These are phyloP conservation scores for Myrica gale DNA, from an alignment of 306 rosid genomes.

Conservation along the genomic window DNA sequence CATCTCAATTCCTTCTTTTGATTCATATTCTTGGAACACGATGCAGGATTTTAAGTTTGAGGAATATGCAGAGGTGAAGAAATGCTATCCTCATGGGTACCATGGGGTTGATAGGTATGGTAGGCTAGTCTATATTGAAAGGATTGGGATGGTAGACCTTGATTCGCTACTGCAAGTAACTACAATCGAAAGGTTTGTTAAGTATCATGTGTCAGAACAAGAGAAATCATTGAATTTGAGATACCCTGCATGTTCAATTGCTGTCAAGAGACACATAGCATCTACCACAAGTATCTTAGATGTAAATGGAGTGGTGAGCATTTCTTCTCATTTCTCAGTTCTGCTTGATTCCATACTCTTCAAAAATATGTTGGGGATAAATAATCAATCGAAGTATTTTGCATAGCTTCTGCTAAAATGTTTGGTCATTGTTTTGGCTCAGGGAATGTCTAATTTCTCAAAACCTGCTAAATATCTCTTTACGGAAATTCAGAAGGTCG, in stretches of 20 bases:
- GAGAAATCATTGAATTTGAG: slow-evolving; percentile 68
- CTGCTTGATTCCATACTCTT: background rate
- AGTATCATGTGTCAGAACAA: slow-evolving; percentile 77
- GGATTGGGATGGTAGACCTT: slow-evolving; percentile 74
- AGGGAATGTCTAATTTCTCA: slow-evolving; percentile 93
- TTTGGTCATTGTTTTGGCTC: slow-evolving; percentile 21
- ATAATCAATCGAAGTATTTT: background rate
- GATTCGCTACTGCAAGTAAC: slow-evolving; percentile 61
- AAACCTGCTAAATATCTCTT: slow-evolving; percentile 80
- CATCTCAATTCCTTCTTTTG: background rate
- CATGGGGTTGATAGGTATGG: slow-evolving; percentile 84
- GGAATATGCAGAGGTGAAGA: slow-evolving; percentile 68
- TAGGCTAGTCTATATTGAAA: slow-evolving; percentile 81
- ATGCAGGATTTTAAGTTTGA: slow-evolving; percentile 76
- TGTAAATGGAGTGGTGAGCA: slow-evolving; percentile 76
- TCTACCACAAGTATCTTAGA: slow-evolving; percentile 89
- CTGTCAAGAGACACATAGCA: slow-evolving; percentile 77
- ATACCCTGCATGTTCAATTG: slow-evolving; percentile 80
- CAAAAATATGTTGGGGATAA: background rate
- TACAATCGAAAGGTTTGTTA: slow-evolving; percentile 62
- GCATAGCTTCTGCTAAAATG: background rate
- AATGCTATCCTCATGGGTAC: slow-evolving; percentile 81
- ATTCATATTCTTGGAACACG: slow-evolving; percentile 8
- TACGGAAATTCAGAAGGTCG: slow-evolving; percentile 81
- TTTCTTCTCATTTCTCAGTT: slow-evolving; percentile 10